phyloP scores from a whole-genome alignment of 2,329 filamentous ascomycete genomes.

The Monilinia aucupariae region DNA sequence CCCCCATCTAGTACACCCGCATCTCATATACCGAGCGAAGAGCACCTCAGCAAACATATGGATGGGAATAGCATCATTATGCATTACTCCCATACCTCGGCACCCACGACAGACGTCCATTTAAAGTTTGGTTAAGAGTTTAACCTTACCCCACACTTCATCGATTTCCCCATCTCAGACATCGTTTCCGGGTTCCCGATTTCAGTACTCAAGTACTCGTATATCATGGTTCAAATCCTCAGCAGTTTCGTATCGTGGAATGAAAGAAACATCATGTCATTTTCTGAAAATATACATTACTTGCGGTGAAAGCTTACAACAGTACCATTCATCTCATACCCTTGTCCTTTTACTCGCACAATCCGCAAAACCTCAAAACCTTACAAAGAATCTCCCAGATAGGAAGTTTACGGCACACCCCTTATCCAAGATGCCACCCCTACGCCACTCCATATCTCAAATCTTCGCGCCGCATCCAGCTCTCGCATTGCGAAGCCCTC shows the following conservation, averaged over 20 bases:
- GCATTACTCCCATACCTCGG: not conserved
- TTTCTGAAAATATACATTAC: not conserved
- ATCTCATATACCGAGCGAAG: not conserved
- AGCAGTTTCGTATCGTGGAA: no score
- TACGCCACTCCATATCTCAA: slow-evolving; percentile 23
- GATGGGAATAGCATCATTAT: not conserved
- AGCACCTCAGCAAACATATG: not conserved
- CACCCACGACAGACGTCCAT: slow-evolving; percentile 3
- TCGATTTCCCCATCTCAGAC: not conserved
- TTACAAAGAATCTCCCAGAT: not conserved
- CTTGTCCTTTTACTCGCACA: no score
- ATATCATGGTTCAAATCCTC: not conserved
- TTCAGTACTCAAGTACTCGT: not conserved
- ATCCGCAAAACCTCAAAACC: no score
- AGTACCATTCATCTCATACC: not conserved
- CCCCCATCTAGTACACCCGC: no score
- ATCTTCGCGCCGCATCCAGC: slow-evolving; percentile 24
- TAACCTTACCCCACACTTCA: slow-evolving; percentile 17
- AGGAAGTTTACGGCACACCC: not conserved
- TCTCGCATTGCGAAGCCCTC: not conserved
- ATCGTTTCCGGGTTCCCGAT: not conserved
- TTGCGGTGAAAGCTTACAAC: not conserved
- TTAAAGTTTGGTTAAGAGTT: slow-evolving; percentile 6
- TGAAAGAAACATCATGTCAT: no score
- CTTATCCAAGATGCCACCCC: not conserved